A percentile compares a stretch with the other conserved stretches of the same genome.
Conservation (phyloP, 352 stramenopile species). For the Thalassiosira livingstoniorum region DNA sequence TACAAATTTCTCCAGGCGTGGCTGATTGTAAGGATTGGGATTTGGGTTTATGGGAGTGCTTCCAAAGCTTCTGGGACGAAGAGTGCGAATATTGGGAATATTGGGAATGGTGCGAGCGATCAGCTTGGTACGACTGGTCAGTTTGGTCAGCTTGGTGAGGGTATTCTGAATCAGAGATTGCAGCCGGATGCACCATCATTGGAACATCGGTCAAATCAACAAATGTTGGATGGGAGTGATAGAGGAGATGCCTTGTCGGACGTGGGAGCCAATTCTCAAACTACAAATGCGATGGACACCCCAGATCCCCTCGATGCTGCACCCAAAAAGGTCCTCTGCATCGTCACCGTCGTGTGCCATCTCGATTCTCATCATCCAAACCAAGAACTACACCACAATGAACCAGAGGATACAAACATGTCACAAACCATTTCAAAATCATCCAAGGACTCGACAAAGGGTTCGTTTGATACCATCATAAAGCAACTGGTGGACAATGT, state of each 20-base stretch:
- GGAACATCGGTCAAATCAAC: not conserved
- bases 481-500: not conserved
- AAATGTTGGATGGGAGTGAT: not conserved
- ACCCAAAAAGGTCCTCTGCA: not conserved
- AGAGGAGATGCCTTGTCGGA: too few relatives aligned
- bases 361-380: not conserved
- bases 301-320: not conserved
- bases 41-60: not conserved
- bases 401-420: not conserved
- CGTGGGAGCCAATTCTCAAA: too few relatives aligned
- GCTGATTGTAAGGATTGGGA: not conserved
- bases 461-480: not conserved
- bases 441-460: not conserved
- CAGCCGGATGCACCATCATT: not conserved
- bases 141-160: not conserved
- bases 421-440: not conserved
- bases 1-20: slow-evolving; percentile 3
- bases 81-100: not conserved
- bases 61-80: not conserved
- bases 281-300: not conserved
- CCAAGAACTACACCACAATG: not conserved
- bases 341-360: not conserved
- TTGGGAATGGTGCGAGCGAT: not conserved
- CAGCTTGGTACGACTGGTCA: not conserved
- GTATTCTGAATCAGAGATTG: not conserved